Base-by-base conservation (phyloP, 805 yeast species). In the Ogataea henricii region DNA sequence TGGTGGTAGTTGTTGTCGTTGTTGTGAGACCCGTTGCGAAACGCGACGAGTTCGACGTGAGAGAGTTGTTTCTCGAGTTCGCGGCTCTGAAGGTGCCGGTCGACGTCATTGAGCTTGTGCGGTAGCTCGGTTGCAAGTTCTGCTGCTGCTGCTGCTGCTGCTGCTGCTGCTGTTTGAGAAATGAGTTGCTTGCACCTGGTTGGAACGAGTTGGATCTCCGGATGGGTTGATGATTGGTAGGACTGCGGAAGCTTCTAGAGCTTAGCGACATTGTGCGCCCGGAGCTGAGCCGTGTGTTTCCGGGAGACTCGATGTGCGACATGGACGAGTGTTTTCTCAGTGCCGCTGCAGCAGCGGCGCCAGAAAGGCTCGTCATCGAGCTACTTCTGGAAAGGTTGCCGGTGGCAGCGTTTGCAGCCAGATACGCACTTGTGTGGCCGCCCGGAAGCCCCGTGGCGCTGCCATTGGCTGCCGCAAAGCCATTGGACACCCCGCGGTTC, bases 311-410 rank as follows among this genome's bases (percentile, higher is more conserved):
- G 34, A 49, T n/a, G 14, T 25, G 38, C 21, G 54, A 35, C n/a
- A 45, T 40, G 6, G 61, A 53, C 16, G 57, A 48, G 33, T 59
- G 63, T 17, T 57, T 55, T 10, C 55, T 53, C 27, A 66, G 38
- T 1, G 69, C 69, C 9, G 69, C 63, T 5, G 66, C 64, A 1
- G 69, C 69, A 1, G 69, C 69, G 22, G 60, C 59, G 18, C 63
- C 56, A 2, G 68, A 64, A 20, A 61, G 36, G 17, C 60, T 56
- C 4, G 57, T 57, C 55, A 60, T 45, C 30, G 66, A 59, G 29
- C 55, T 48, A 13, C 57, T 47, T 40, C 64, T 51, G 33, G 58
- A 50, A 8, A 47, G 26, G 14, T 37, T 47, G 9, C 59, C 57
- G 14, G 56, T 40, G 3, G 64, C 63, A 33, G 56, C 56, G 39